Conservation (phyloP, 163 green algal genomes). For the Chloroidium sp. region DNA sequence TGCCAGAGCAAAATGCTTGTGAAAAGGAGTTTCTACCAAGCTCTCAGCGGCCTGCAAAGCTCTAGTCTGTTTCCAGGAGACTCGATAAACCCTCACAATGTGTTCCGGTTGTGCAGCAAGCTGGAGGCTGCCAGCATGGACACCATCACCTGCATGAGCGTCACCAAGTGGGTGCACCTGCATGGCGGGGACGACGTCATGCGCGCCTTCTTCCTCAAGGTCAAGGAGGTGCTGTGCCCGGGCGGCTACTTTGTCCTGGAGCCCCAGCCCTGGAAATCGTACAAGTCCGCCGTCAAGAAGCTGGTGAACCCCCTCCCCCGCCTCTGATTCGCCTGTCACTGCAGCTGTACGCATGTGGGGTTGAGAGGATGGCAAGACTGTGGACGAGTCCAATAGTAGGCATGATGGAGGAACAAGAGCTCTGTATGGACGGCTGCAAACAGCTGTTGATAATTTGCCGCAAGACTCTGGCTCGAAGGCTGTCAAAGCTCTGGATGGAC, state of each 20-base stretch:
- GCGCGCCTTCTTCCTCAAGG: conserved; percentile 56
- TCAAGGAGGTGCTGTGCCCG: conserved; percentile 26
- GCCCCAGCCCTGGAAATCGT: conserved; percentile 85
- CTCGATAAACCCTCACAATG: no score
- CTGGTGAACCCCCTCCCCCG: conserved; percentile 4
- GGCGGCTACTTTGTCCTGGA: conserved; percentile 84
- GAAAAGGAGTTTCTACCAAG: no score
- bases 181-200: conserved; percentile 77
- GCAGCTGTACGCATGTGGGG: background rate
- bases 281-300: conserved; percentile 46
- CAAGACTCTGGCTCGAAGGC: no score
- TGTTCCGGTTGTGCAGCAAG: background rate
- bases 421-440: no score
- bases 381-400: background rate
- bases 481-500: no score
- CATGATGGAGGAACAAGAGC: background rate
- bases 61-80: no score
- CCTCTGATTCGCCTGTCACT: background rate
- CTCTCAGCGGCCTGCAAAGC: no score
- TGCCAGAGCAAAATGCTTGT: no score
- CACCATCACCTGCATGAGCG: conserved; percentile 37
- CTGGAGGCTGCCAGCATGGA: conserved; percentile 22
- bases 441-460: no score
- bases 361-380: background rate
- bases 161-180: conserved; percentile 95